Evolutionary conservation across 176 grass and related monocot genomes (phyloP).

Genomic region (Pharus latifolius): DNA sequence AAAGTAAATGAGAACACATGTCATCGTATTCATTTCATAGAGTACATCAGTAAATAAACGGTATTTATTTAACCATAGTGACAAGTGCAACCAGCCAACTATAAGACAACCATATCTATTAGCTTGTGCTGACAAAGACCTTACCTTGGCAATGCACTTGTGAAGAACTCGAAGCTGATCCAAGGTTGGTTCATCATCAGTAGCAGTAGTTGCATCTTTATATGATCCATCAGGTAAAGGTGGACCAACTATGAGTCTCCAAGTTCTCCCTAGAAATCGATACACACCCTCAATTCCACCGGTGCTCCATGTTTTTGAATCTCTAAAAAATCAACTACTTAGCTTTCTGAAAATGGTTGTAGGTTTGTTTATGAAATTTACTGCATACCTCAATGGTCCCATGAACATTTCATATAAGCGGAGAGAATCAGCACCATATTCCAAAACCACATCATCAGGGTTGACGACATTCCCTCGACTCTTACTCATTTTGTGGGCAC

Average conservation of each 20-base stretch:
- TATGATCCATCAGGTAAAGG: constrained; percentile 69
- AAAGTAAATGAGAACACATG: no score
- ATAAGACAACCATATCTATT: neutral
- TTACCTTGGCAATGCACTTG: constrained; percentile 84
- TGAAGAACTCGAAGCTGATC: constrained; percentile 79
- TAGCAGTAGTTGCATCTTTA: constrained; percentile 44
- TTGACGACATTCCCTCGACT: constrained; percentile 98
- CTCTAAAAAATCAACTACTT: constrained; percentile 53
- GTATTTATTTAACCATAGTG: neutral
- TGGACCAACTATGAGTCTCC: constrained; percentile 79
- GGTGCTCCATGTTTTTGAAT: constrained; percentile 95
- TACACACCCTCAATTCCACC: constrained; percentile 95
- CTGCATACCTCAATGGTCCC: constrained; percentile 85
- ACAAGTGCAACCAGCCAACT: constrained; percentile 2
- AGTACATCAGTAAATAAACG: neutral
- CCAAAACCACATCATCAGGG: constrained; percentile 92
- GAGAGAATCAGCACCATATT: constrained; percentile 96
- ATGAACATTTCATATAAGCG: constrained; percentile 99
- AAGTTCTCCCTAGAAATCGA: constrained; percentile 84
- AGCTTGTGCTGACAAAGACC: neutral
- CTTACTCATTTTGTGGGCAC: constrained; percentile 98
- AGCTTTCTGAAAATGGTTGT: neutral
- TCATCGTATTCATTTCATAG: neutral
- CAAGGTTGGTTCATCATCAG: constrained; percentile 51
- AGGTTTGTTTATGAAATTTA: neutral